Base-by-base conservation (phyloP, 495 filamentous ascomycete species). In the Chaetomium cochliodes region DNA sequence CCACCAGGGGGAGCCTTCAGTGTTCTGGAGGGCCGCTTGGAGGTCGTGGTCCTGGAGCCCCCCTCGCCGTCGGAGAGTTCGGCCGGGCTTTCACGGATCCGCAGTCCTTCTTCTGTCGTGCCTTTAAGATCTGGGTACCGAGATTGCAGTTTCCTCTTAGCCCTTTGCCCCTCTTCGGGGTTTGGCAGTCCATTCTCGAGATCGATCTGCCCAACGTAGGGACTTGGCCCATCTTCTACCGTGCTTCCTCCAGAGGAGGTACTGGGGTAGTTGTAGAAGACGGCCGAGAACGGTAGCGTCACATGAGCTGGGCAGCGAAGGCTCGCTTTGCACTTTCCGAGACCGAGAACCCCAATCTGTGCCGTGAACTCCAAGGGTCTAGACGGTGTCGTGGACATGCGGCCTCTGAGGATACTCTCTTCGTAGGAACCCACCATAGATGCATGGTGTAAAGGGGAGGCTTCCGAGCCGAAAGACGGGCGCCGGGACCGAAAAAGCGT, bases 371-470 rank as follows among this genome's bases (percentile, higher is more conserved):
- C 88, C 23, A 99, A 78, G 30, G 94, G 94, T 60, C 91, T 93
- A 11, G 94, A 98, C 3, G 94, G 96, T 11, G 88, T 94, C 15
- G 92, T 98, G 49, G 96, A 98, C 94, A 98, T 98, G 60, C 96
- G 85, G 30, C 94, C 94, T 25, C 91, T 86, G 4, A 98, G 79
- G 57, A 98, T 97, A 4, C 92, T 97, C 76, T 98, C 94, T 74
- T 98, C 94, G 69, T 97, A 98, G 4, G 94, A 97, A 0, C 94
- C 94, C 20, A 98, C 94, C 88, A 98, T 92, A 5, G 93, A 90
- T 26, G 93, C 93, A 78, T 93, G 91, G 33, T 92, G 88, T 23
- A 93, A 81, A 3, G 91, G 84, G 16, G 92, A 90, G 18, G 80
- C 76, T 22, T 97, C 93, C 3, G 90, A 88, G 44, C 85, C 82